Evolutionary conservation across 257 asterid genomes (phyloP), one percentile per base, ranked within the genome.

Genomic region (Cinchona pubescens): DNA sequence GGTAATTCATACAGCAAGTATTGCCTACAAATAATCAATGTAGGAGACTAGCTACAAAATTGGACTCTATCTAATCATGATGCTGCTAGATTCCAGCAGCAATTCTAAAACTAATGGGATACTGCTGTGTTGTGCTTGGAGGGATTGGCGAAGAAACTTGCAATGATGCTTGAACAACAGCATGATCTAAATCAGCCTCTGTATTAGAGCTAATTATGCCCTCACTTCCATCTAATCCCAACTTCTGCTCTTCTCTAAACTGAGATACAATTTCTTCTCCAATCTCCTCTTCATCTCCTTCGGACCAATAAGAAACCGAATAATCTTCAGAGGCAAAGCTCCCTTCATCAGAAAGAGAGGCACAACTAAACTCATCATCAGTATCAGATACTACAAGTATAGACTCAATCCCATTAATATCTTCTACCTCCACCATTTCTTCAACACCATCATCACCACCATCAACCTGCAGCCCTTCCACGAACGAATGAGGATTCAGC

Each of bases 401-500:
- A 3, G 91, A 77, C 51, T 86, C 90, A 49, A 77, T 71, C 69
- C 76, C 87, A 74, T 76, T 77, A 75, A 90, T 79, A 86, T 90
- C 96, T 43, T 88, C 94, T 35, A 87, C 83, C 67, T 79, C 94
- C 18, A 67, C 84, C 0, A 55, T 21, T 37, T 73, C 87, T 38
- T 75, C 92, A n/a, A 69, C 80, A 14, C 21, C 83, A 30, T 81
- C 89, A 49, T 78, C 85, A 1, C 12, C 74, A 5, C 12, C 74
- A 5, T 79, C 81, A 14, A 29, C 75, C 79, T n/a, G n/a, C n/a
- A 87, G 61, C 16, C 90, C 96, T 71, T 83, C 86, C 27, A 93
- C 61, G 27, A 90, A 93, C 0, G 92, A 80, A 68, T 93, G 97
- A n/a, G n/a, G n/a, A 83, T 73, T 74, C 84, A 93, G 58, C 75